A percentile compares a stretch with the other conserved stretches of the same genome.
Evolutionary conservation across 805 yeast genomes (phyloP).

Genomic region (Jamesozyma piceae): DNA sequence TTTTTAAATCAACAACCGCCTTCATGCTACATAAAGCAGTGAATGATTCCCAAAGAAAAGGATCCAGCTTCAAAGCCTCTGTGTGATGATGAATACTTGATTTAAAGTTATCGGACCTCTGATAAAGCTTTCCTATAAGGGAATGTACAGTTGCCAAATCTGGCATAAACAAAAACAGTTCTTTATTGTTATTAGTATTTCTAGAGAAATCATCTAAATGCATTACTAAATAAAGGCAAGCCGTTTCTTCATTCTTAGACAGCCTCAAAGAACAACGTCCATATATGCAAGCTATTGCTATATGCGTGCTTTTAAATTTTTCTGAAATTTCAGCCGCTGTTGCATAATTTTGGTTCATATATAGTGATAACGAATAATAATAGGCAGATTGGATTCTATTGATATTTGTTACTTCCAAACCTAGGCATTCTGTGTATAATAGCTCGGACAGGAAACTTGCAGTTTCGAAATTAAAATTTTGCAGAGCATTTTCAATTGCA

Average conservation of each 20-base stretch:
- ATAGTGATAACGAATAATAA: conserved; percentile 59
- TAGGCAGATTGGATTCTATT: conserved; percentile 51
- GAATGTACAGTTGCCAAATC: conserved; percentile 62
- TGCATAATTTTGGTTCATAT: conserved; percentile 47
- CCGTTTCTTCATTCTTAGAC: conserved; percentile 11
- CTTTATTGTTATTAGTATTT: conserved; percentile 1
- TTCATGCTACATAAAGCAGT: conserved; percentile 67
- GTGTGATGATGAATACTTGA: conserved; percentile 61
- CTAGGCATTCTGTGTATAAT: conserved; percentile 47
- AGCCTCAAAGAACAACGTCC: conserved; percentile 45
- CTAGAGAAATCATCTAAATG: conserved; percentile 4
- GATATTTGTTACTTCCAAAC: conserved; percentile 6
- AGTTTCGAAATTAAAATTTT: conserved; percentile 34
- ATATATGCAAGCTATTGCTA: conserved; percentile 69
- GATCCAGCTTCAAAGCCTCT: conserved; percentile 62
- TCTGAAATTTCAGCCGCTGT: conserved; percentile 44
- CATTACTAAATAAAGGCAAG: conserved; percentile 9
- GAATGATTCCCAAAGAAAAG: conserved; percentile 79
- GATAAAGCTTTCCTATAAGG: conserved; percentile 61
- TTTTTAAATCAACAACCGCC: conserved; percentile 43
- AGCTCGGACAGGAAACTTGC: conserved; percentile 87
- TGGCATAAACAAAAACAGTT: conserved; percentile 33
- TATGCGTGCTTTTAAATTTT: conserved; percentile 38
- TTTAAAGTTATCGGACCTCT: conserved; percentile 47
- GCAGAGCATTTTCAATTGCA: conserved; percentile 16